These are phyloP conservation scores for Debaryomyces sp. DNA, from an alignment of 1,139 yeast species.

Conservation along the genomic window DNA sequence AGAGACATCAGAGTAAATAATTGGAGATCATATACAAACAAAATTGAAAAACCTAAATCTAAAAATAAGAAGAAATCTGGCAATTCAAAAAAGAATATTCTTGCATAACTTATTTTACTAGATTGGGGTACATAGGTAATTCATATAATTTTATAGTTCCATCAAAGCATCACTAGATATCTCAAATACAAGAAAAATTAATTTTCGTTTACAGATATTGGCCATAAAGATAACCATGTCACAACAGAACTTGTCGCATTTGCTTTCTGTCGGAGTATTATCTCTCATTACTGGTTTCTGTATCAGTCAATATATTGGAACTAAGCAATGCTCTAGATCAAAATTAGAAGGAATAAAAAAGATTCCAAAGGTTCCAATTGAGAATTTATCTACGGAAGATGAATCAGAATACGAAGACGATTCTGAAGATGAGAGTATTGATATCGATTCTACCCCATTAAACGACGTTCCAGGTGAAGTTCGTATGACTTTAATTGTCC, in stretches of 20 bases:
- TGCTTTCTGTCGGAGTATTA: conserved; percentile 24
- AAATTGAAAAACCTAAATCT: conserved; percentile 45
- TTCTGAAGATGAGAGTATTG: conserved; percentile 50
- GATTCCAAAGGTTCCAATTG: background rate
- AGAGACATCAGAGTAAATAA: conserved; percentile 60
- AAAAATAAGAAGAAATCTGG: conserved; percentile 39
- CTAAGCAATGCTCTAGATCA: background rate
- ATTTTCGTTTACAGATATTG: background rate
- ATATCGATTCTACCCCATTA: conserved; percentile 57
- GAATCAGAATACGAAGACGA: conserved; percentile 42
- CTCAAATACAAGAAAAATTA: background rate
- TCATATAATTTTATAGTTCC: background rate
- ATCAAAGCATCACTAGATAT: background rate
- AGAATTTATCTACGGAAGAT: conserved; percentile 11
- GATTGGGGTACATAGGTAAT: background rate
- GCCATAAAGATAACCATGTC: conserved; percentile 7
- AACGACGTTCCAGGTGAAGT: conserved; percentile 77
- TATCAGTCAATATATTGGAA: conserved; percentile 1
- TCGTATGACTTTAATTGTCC: conserved; percentile 83
- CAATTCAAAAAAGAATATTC: conserved; percentile 29
- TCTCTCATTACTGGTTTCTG: conserved; percentile 14
- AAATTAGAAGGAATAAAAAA: background rate
- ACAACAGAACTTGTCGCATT: conserved; percentile 13
- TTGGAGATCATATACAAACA: conserved; percentile 59
- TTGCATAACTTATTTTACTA: conserved; percentile 26